Evolutionary conservation across 495 filamentous ascomycete genomes (phyloP).

Genomic region (Oidiodendron maius): DNA sequence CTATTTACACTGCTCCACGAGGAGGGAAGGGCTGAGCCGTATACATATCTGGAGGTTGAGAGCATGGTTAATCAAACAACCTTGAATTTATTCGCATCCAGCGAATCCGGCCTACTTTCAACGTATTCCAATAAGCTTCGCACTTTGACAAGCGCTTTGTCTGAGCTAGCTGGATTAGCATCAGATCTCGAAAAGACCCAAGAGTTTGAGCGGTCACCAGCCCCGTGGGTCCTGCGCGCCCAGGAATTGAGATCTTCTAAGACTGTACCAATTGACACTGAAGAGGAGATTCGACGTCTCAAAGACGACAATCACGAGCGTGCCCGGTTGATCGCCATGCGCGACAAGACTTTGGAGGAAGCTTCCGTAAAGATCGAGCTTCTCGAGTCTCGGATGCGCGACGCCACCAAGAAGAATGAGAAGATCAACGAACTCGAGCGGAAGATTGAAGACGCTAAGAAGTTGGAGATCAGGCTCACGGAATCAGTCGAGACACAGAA

Average conservation of each 20-base stretch:
- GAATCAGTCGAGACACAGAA: slow-evolving; percentile 51
- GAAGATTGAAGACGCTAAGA: slow-evolving; percentile 49
- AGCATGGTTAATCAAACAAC: slow-evolving; percentile 53
- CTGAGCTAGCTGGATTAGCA: slow-evolving; percentile 67
- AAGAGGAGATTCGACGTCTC: slow-evolving; percentile 69
- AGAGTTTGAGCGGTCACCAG: slow-evolving; percentile 72
- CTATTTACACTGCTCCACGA: slow-evolving; percentile 61
- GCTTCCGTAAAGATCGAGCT: slow-evolving; percentile 87
- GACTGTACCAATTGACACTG: slow-evolving; percentile 68
- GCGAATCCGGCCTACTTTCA: slow-evolving; percentile 57
- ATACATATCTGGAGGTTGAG: slow-evolving; percentile 60
- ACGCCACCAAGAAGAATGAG: slow-evolving; percentile 64
- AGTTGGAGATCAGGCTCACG: slow-evolving; percentile 39
- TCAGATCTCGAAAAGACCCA: slow-evolving; percentile 71
- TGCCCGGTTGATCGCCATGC: slow-evolving; percentile 54
- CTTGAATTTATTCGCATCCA: slow-evolving; percentile 37
- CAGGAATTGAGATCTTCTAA: slow-evolving; percentile 73
- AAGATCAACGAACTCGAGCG: slow-evolving; percentile 59
- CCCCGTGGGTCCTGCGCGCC: slow-evolving; percentile 81
- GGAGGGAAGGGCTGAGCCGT: slow-evolving; percentile 64
- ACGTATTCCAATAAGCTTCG: slow-evolving; percentile 63
- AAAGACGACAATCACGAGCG: slow-evolving; percentile 67
- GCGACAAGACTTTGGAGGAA: slow-evolving; percentile 64
- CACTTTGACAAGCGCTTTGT: slow-evolving; percentile 54
- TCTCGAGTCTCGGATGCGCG: slow-evolving; percentile 73